A percentile compares a stretch with the other conserved stretches of the same genome.
Conservation (phyloP, 139 green algal species). For the Chlamydomonas eustigma region DNA sequence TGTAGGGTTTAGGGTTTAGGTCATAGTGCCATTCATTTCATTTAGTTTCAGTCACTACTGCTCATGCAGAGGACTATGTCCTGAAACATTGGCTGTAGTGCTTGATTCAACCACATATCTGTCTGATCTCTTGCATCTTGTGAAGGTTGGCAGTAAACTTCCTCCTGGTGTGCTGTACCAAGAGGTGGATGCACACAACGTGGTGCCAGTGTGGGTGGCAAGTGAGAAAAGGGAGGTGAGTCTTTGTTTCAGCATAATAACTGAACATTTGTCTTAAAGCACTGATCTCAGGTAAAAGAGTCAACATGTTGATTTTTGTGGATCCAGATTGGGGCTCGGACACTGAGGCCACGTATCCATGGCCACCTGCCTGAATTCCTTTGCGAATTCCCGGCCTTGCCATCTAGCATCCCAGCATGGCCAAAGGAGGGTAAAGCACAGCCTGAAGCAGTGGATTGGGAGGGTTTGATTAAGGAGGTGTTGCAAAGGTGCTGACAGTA, state of each 20-base stretch:
- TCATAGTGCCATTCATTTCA: too few species aligned
- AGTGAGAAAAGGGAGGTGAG: slow-evolving; percentile 82
- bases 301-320: not conserved
- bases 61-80: too few species aligned
- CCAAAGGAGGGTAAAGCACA: slow-evolving; percentile 4
- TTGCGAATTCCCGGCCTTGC: slow-evolving; percentile 64
- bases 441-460: slow-evolving; percentile 65
- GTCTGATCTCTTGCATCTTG: too few species aligned
- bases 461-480: slow-evolving; percentile 70
- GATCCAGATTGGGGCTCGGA: slow-evolving; percentile 65
- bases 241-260: too few species aligned
- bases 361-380: slow-evolving; percentile 82
- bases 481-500: slow-evolving; percentile 18
- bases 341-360: slow-evolving; percentile 90
- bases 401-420: not conserved
- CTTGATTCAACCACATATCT: too few species aligned
- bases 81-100: too few species aligned
- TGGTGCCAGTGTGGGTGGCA: slow-evolving; percentile 88
- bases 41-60: too few species aligned
- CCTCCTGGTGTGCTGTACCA: slow-evolving; percentile 45
- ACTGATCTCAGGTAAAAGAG: too few species aligned
- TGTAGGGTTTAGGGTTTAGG: not conserved
- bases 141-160: too few species aligned
- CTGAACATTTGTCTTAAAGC: too few species aligned
- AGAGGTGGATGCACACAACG: slow-evolving; percentile 97